phyloP scores from a whole-genome alignment of 306 rosid genomes.

The Fagus crenata region DNA sequence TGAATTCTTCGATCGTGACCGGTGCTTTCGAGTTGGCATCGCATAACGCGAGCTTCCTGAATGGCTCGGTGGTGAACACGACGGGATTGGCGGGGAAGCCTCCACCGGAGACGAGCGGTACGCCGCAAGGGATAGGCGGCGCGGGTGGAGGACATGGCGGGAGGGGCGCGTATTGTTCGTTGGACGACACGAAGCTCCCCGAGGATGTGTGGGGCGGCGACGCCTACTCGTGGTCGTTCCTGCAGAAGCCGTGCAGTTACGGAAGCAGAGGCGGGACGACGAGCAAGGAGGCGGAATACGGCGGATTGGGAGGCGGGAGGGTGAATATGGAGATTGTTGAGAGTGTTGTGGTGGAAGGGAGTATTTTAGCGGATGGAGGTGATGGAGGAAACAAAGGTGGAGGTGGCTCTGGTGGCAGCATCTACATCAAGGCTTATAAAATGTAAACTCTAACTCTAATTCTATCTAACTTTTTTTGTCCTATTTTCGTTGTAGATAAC shows the following conservation, averaged over 20 bases:
- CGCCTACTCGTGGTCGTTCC: slow-evolving; percentile 85
- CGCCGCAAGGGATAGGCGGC: slow-evolving; percentile 82
- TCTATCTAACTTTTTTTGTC: background rate
- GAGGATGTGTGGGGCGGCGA: slow-evolving; percentile 99
- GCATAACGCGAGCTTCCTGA: slow-evolving; percentile 61
- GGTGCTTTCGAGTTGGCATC: slow-evolving; percentile 78
- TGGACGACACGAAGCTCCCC: slow-evolving; percentile 74
- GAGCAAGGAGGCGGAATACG: slow-evolving; percentile 77
- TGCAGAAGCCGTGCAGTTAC: slow-evolving; percentile 70
- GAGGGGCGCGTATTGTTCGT: slow-evolving; percentile 89
- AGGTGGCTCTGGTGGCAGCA: slow-evolving; percentile 99
- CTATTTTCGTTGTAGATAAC: background rate
- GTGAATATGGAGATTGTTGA: slow-evolving; percentile 50
- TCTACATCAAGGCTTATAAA: slow-evolving; percentile 79
- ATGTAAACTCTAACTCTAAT: slow-evolving; percentile 49
- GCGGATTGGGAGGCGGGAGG: slow-evolving; percentile 87
- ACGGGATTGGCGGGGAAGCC: slow-evolving; percentile 84
- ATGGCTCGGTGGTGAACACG: slow-evolving; percentile 74
- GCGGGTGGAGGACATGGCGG: slow-evolving; percentile 98
- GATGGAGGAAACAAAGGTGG: slow-evolving; percentile 85
- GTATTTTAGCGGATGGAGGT: slow-evolving; percentile 81
- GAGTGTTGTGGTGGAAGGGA: slow-evolving; percentile 70
- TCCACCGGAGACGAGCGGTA: slow-evolving; percentile 95
- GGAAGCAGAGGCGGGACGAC: slow-evolving; percentile 88
- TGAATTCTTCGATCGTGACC: slow-evolving; percentile 67